Percentiles rank a stretch among this genome's conserved stretches.
These are phyloP conservation scores for Colletotrichum limetticola DNA, from an alignment of 2,329 filamentous ascomycete species.

Conservation along the genomic window DNA sequence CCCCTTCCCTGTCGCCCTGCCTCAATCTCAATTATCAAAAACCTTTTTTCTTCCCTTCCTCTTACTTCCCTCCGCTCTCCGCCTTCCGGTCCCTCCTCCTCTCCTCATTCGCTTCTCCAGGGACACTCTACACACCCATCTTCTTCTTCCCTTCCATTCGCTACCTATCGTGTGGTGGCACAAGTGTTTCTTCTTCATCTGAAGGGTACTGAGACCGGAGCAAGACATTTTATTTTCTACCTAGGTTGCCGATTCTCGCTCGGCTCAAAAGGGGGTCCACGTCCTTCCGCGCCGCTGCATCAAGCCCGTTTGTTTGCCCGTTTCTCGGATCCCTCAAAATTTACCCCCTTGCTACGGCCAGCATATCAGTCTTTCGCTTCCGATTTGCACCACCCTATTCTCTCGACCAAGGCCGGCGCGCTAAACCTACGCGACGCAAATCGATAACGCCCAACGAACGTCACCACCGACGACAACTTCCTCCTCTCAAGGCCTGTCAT, in stretches of 20 bases:
- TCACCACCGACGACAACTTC: not conserved
- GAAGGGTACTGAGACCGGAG: constrained; percentile 23
- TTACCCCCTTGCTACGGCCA: not conserved
- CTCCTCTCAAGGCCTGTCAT: constrained; percentile 16
- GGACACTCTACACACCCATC: constrained; percentile 7
- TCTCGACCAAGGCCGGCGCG: not conserved
- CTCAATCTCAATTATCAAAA: constrained; percentile 3
- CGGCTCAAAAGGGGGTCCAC: constrained; percentile 17
- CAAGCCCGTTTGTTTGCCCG: constrained; percentile 1
- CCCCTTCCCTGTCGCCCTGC: not conserved
- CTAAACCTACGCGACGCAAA: constrained; percentile 24
- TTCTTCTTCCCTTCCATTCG: constrained; percentile 19
- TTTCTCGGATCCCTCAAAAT: constrained; percentile 28
- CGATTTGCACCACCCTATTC: not conserved
- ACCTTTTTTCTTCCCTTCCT: constrained; percentile 18
- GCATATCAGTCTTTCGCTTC: not conserved
- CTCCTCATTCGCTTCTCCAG: constrained; percentile 29
- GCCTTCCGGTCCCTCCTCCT: constrained; percentile 17
- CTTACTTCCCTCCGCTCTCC: constrained; percentile 23
- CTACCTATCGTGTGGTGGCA: constrained; percentile 1
- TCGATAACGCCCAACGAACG: not conserved
- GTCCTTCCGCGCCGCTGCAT: constrained; percentile 7
- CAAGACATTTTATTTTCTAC: constrained; percentile 23
- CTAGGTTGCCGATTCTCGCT: not conserved
- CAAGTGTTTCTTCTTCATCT: constrained; percentile 28